Evolutionary conservation across 441 rosid species (phyloP).

Genomic region (Bruguiera hainesii): DNA sequence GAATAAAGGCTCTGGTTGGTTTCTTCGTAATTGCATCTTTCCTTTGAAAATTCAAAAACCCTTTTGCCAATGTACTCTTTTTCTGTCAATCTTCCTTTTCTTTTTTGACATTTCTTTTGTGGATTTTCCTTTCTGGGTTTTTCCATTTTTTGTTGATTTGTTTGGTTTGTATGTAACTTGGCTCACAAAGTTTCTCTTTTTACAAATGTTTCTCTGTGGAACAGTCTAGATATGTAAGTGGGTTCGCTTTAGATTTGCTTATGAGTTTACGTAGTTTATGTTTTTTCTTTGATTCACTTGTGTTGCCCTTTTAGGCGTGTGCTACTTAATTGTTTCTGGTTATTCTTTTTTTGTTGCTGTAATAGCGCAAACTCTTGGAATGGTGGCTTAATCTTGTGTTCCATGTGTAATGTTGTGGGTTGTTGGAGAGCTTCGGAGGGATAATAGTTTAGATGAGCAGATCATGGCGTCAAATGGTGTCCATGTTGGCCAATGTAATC

Average conservation of each 20-base stretch:
- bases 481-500: neutral
- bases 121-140: constrained; percentile 2
- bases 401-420: neutral
- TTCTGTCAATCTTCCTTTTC: neutral
- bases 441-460: neutral
- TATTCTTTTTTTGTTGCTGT: no score
- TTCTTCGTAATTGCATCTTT: neutral
- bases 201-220: constrained; percentile 5
- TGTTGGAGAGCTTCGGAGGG: no score
- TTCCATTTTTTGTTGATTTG: neutral
- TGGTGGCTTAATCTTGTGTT: no score
- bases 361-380: no score
- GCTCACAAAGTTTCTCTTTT: constrained; percentile 16
- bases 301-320: neutral
- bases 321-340: neutral
- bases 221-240: constrained; percentile 30
- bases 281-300: constrained; percentile 3
- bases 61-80: constrained; percentile 12
- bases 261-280: neutral
- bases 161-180: neutral
- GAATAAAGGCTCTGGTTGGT: neutral
- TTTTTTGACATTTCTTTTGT: neutral
- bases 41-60: neutral
- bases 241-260: constrained; percentile 16
- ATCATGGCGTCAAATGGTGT: neutral